A percentile compares a stretch with the other conserved stretches of the same genome.
Evolutionary conservation across 2,329 filamentous ascomycete species (phyloP).

Genomic region (Aspergillus jensenii): DNA sequence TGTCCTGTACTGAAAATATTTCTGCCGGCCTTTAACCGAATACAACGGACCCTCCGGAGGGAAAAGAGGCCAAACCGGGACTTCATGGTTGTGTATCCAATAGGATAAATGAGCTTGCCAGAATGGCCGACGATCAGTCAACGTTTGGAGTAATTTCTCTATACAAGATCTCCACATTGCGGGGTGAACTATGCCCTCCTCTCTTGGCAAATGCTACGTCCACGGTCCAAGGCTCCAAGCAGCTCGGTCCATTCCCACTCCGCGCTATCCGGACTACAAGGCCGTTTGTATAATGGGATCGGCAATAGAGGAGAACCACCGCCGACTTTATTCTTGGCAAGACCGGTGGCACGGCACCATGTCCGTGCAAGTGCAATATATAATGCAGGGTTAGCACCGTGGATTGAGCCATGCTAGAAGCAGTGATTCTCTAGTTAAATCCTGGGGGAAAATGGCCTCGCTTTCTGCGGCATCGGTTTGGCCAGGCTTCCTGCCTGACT

Average conservation of each 20-base stretch:
- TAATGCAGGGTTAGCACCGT: not conserved
- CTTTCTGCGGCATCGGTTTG: conserved; percentile 1
- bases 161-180: not conserved
- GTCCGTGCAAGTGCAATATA: not conserved
- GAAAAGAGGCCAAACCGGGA: not conserved
- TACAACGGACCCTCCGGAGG: not conserved
- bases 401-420: not conserved
- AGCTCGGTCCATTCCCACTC: not conserved
- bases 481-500: conserved; percentile 1
- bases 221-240: not conserved
- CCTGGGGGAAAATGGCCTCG: not conserved
- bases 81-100: not conserved
- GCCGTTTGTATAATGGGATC: not conserved
- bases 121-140: not conserved
- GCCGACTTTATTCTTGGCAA: not conserved
- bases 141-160: not conserved
- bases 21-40: not conserved
- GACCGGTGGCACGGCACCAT: not conserved
- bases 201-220: not conserved
- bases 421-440: not conserved
- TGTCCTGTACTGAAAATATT: not conserved
- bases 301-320: not conserved
- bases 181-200: not conserved
- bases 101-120: not conserved
- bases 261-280: not conserved